Percentiles rank a stretch among this genome's conserved stretches.
phyloP scores from a whole-genome alignment of 139 green algal species.

The Chlorella vulgaris region DNA sequence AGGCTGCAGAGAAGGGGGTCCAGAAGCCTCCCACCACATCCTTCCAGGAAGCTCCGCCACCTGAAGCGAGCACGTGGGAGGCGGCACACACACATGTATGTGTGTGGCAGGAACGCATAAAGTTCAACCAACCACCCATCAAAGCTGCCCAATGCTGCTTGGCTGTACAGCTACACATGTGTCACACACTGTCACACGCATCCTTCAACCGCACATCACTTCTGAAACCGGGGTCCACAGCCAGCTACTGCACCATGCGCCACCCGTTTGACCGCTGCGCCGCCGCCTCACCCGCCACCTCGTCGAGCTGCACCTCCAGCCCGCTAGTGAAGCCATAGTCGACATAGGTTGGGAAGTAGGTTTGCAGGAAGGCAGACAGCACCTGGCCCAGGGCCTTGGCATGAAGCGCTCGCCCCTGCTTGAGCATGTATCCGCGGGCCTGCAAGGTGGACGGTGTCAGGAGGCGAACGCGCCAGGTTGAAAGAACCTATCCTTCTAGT shows the following conservation, averaged over 20 bases:
- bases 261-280: no score
- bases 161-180: no score
- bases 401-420: slow-evolving; percentile 61
- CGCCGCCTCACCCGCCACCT: slow-evolving; percentile 58
- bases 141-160: no score
- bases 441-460: slow-evolving; percentile 23
- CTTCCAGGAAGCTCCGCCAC: slow-evolving; percentile 50
- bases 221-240: no score
- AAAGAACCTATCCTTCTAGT: no score
- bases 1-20: slow-evolving; percentile 57
- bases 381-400: slow-evolving; percentile 68
- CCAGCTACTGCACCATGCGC: no score
- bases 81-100: no score
- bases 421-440: slow-evolving; percentile 72
- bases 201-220: no score
- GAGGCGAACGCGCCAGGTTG: neutral
- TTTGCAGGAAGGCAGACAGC: slow-evolving; percentile 76
- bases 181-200: no score
- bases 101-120: neutral
- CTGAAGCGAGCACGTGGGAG: slow-evolving; percentile 21
- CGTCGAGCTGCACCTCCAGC: slow-evolving; percentile 71
- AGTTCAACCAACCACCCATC: no score
- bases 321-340: slow-evolving; percentile 81
- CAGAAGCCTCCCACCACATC: slow-evolving; percentile 72
- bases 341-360: slow-evolving; percentile 77